These are phyloP conservation scores for Candida nemodendra DNA, from an alignment of 805 yeast genomes.

Conservation along the genomic window DNA sequence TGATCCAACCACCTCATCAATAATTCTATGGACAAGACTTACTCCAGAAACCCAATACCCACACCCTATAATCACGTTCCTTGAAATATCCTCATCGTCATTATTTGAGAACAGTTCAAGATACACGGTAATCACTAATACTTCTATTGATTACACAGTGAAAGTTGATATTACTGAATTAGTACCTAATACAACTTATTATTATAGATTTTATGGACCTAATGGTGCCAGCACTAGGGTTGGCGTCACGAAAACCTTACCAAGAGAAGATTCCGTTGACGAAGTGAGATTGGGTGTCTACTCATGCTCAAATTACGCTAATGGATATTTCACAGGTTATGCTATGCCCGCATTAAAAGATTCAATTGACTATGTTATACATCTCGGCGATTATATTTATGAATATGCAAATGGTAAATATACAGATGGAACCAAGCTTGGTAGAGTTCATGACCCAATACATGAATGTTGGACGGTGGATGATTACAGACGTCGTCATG, in stretches of 20 bases:
- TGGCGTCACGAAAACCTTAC: slow-evolving; percentile 24
- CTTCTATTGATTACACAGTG: slow-evolving; percentile 20
- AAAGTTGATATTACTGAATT: slow-evolving; percentile 21
- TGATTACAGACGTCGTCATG: slow-evolving; percentile 25
- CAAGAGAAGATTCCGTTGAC: slow-evolving; percentile 13
- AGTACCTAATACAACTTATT: slow-evolving; percentile 18
- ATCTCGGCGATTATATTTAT: slow-evolving; percentile 28
- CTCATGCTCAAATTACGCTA: slow-evolving; percentile 27
- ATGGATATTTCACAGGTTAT: slow-evolving; percentile 26
- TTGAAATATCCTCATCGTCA: slow-evolving; percentile 7
- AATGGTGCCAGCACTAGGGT: slow-evolving; percentile 8
- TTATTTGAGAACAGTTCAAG: slow-evolving; percentile 6
- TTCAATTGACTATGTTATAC: slow-evolving; percentile 24
- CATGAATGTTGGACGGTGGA: slow-evolving; percentile 21
- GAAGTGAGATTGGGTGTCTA: slow-evolving; percentile 21
- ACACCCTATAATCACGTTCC: slow-evolving; percentile 1
- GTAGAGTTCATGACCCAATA: slow-evolving; percentile 20
- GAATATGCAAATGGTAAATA: slow-evolving; percentile 26
- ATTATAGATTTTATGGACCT: slow-evolving; percentile 17
- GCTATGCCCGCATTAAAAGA: slow-evolving; percentile 20
- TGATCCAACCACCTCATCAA: slow-evolving; percentile 20
- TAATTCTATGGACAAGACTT: slow-evolving; percentile 27
- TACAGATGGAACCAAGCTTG: slow-evolving; percentile 21
- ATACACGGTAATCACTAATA: slow-evolving; percentile 10
- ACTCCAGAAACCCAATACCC: slow-evolving; percentile 9